phyloP scores from a whole-genome alignment of 1,284 basidiomycete species.

The Ustilago bromivora region DNA sequence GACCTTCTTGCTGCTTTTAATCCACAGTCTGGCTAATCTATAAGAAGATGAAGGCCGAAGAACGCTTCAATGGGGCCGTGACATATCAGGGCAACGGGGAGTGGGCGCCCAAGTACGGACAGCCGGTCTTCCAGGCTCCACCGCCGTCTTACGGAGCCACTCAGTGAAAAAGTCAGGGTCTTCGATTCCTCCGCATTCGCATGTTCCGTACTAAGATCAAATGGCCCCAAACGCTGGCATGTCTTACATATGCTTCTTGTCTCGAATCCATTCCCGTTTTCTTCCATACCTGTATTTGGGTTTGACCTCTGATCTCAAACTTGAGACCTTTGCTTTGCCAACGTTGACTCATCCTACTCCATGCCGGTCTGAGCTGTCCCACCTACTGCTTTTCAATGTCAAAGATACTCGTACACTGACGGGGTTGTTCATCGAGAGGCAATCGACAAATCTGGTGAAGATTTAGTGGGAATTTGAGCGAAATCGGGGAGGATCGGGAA shows the following conservation, averaged over 20 bases:
- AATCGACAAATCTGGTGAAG: neutral
- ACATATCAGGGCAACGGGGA: constrained; percentile 56
- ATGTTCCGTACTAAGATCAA: neutral
- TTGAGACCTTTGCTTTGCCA: neutral
- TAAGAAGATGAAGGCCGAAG: constrained; percentile 60
- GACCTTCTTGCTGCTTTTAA: neutral
- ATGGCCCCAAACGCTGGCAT: neutral
- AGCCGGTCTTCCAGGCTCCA: constrained; percentile 31
- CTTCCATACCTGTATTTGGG: neutral
- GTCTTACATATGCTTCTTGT: neutral
- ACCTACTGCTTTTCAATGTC: neutral
- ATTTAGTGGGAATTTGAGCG: neutral
- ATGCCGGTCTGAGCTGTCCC: neutral
- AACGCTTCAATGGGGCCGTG: constrained; percentile 47
- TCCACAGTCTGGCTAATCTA: constrained; percentile 51
- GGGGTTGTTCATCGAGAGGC: too few species aligned
- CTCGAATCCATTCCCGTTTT: neutral
- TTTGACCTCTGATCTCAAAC: neutral
- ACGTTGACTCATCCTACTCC: neutral
- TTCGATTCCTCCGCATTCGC: neutral
- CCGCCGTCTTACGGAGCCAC: constrained; percentile 44
- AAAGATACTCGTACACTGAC: neutral
- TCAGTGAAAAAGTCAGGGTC: constrained; percentile 2
- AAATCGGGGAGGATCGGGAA: neutral
- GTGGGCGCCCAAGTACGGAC: constrained; percentile 40